Evolutionary conservation across 1,284 basidiomycete genomes (phyloP).

Genomic region (Sporisorium scitamineum): DNA sequence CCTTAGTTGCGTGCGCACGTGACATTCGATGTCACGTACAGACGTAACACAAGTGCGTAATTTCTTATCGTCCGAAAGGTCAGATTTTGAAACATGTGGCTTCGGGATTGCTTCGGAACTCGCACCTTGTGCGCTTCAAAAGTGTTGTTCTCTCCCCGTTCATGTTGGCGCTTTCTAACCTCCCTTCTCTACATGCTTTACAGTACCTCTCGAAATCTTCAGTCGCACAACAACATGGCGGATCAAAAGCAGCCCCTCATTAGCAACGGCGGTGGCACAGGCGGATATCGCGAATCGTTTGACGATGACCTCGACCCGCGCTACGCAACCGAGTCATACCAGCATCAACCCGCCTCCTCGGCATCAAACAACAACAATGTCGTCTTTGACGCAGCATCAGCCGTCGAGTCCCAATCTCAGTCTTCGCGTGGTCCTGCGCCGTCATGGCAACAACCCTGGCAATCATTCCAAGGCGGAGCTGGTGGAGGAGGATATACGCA

Average conservation of each 20-base stretch:
- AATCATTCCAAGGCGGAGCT: slow-evolving; percentile 8
- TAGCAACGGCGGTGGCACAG: slow-evolving; percentile 5
- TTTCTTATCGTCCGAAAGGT: no score
- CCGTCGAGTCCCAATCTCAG: slow-evolving; percentile 37
- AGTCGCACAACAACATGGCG: slow-evolving; percentile 15
- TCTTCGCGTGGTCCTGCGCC: slow-evolving; percentile 3
- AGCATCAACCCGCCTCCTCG: slow-evolving; percentile 32
- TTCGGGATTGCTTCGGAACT: neutral
- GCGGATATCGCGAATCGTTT: slow-evolving; percentile 39
- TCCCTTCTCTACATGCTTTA: neutral
- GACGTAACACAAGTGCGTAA: no score
- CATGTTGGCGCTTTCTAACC: neutral
- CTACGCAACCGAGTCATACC: slow-evolving; percentile 60
- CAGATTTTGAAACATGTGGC: neutral
- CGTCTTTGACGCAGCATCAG: slow-evolving; percentile 47
- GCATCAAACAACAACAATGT: slow-evolving; percentile 24
- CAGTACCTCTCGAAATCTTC: no score
- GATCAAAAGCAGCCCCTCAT: slow-evolving; percentile 44
- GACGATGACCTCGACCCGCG: slow-evolving; percentile 56
- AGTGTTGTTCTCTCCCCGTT: slow-evolving; percentile 7
- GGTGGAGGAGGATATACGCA: slow-evolving; percentile 19
- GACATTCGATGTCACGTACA: no score
- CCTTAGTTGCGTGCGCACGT: no score
- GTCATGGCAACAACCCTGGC: slow-evolving; percentile 19
- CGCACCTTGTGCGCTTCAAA: neutral